Evolutionary conservation across 2,329 filamentous ascomycete species (phyloP).

Genomic region (Plenodomus biglobosus): DNA sequence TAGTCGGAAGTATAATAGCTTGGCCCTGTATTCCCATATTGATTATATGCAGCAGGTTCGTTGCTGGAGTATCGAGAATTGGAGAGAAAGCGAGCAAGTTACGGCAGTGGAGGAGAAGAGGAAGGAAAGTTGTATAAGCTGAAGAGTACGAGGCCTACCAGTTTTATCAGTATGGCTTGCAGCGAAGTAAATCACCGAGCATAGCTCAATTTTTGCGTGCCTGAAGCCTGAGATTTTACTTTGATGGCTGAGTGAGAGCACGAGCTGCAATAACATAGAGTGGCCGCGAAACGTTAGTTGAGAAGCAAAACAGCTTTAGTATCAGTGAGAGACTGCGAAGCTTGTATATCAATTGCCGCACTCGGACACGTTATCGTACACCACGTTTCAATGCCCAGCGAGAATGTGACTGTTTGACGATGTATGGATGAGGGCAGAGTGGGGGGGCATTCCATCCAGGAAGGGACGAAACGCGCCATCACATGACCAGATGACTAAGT

Average conservation of each 20-base stretch:
- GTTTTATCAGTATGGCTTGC: neutral
- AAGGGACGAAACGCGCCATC: slow-evolving; percentile 8
- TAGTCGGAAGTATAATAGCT: neutral
- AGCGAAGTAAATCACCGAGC: slow-evolving; percentile 13
- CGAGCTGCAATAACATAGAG: slow-evolving; percentile 11
- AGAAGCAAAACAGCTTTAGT: slow-evolving; percentile 3
- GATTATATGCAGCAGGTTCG: neutral
- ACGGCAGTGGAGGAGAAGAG: slow-evolving; percentile 1
- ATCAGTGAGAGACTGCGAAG: neutral
- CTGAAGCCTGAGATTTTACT: slow-evolving; percentile 5
- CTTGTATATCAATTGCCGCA: neutral
- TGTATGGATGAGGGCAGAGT: neutral
- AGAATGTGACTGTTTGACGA: slow-evolving; percentile 1
- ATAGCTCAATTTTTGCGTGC: neutral
- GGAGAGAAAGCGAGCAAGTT: neutral
- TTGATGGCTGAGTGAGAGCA: slow-evolving; percentile 17
- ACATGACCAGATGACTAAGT: slow-evolving; percentile 22
- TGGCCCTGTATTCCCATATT: neutral
- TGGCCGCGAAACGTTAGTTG: slow-evolving; percentile 7
- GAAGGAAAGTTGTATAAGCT: neutral
- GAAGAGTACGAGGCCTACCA: neutral
- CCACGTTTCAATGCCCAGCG: neutral
- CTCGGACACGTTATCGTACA: neutral
- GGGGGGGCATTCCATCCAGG: slow-evolving; percentile 1
- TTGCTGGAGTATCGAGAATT: neutral